Percentiles rank a stretch among this genome's conserved stretches.
These are phyloP conservation scores for Suhomyces choctaworum DNA, from an alignment of 1,139 yeast species.

Conservation along the genomic window DNA sequence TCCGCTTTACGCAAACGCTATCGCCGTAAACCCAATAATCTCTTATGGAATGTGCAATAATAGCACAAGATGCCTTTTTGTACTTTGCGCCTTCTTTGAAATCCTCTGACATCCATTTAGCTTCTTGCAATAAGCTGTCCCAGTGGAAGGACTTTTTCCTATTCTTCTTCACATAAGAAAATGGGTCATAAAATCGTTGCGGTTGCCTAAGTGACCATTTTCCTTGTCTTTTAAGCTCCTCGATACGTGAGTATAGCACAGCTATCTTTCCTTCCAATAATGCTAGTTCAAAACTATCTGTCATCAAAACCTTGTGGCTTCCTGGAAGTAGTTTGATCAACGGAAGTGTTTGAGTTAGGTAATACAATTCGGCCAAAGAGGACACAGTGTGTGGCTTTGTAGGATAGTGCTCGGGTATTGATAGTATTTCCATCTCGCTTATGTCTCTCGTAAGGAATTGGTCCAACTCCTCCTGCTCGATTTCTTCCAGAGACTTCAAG, in stretches of 20 bases:
- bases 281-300: slow-evolving; percentile 83
- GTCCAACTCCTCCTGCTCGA: slow-evolving; percentile 24
- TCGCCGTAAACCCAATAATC: slow-evolving; percentile 83
- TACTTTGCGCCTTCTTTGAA: slow-evolving; percentile 69
- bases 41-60: slow-evolving; percentile 66
- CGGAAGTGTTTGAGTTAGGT: slow-evolving; percentile 85
- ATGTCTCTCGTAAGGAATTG: slow-evolving; percentile 29
- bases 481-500: slow-evolving; percentile 23
- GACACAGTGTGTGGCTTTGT: slow-evolving; percentile 46
- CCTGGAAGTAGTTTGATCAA: slow-evolving; percentile 77
- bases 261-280: slow-evolving; percentile 91
- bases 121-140: slow-evolving; percentile 76
- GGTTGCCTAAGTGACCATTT: slow-evolving; percentile 95
- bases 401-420: slow-evolving; percentile 49
- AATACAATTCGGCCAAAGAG: slow-evolving; percentile 82
- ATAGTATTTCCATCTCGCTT: slow-evolving; percentile 37
- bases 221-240: slow-evolving; percentile 82
- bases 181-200: slow-evolving; percentile 67
- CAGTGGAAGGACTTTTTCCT: slow-evolving; percentile 53
- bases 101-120: slow-evolving; percentile 82
- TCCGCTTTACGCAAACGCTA: slow-evolving; percentile 58
- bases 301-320: slow-evolving; percentile 80
- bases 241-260: slow-evolving; percentile 89
- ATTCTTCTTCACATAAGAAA: slow-evolving; percentile 37
- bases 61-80: slow-evolving; percentile 68